Percentiles rank a stretch among this genome's conserved stretches.
Evolutionary conservation across 495 filamentous ascomycete species (phyloP).

Genomic region (Penicillium malachiteum): DNA sequence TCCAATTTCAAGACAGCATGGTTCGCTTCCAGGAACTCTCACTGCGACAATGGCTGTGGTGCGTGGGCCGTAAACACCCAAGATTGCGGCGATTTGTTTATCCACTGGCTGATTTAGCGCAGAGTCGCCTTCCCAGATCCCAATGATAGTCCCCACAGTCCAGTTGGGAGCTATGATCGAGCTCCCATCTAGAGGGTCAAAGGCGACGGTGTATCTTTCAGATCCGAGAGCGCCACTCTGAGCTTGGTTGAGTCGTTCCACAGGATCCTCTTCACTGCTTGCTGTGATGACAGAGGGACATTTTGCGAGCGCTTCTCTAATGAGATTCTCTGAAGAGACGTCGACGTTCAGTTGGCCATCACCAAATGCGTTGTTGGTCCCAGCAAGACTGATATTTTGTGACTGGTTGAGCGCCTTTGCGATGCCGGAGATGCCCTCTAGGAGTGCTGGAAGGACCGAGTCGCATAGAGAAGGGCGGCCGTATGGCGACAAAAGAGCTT

Average conservation of each 20-base stretch:
- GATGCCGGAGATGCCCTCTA: constrained; percentile 33
- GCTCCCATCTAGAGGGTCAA: constrained; percentile 55
- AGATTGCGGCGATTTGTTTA: constrained; percentile 43
- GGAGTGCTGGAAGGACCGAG: constrained; percentile 41
- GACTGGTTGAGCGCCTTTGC: constrained; percentile 35
- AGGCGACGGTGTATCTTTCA: constrained; percentile 54
- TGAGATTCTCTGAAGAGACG: constrained; percentile 44
- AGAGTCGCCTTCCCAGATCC: constrained; percentile 46
- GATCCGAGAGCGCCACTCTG: not conserved
- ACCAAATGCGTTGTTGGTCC: constrained; percentile 50
- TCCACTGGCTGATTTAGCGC: constrained; percentile 38
- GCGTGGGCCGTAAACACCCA: constrained; percentile 52
- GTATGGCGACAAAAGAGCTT: constrained; percentile 3
- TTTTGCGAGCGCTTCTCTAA: constrained; percentile 38
- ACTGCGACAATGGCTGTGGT: constrained; percentile 49
- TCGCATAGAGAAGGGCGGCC: constrained; percentile 15
- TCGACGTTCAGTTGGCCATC: constrained; percentile 59
- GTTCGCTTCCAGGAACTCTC: constrained; percentile 29
- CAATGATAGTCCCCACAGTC: constrained; percentile 53
- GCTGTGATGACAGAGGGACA: constrained; percentile 44
- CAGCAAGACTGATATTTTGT: constrained; percentile 40
- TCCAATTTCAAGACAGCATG: constrained; percentile 43
- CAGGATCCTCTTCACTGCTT: constrained; percentile 54
- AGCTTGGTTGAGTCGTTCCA: constrained; percentile 29
- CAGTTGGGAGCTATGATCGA: constrained; percentile 55